Evolutionary conservation across 371 early-diverging fungal species (phyloP).

Genomic region (Mucor lusitanicus): DNA sequence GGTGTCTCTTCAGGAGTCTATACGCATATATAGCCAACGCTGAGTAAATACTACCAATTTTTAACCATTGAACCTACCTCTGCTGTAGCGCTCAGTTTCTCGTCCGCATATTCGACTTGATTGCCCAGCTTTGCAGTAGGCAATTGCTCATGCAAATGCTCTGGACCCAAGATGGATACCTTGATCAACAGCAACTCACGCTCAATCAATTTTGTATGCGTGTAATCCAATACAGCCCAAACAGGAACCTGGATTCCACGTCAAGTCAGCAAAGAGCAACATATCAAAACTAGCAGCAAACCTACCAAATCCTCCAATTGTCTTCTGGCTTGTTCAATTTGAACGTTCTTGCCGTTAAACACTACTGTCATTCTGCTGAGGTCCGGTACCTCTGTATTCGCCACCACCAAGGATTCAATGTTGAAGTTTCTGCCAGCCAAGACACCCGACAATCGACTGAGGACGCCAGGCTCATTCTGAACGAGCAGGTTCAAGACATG

Average conservation of each 20-base stretch:
- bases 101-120: conserved; percentile 44
- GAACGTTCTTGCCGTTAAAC: conserved; percentile 80
- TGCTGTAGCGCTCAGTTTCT: conserved; percentile 33
- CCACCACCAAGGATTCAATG: conserved; percentile 94
- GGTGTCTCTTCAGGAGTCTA: conserved; percentile 24
- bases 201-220: conserved; percentile 79
- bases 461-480: conserved; percentile 95
- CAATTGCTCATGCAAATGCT: conserved; percentile 61
- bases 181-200: conserved; percentile 92
- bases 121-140: conserved; percentile 41
- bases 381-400: conserved; percentile 92
- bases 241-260: conserved; percentile 72
- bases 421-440: conserved; percentile 97
- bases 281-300: neutral
- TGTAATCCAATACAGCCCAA: conserved; percentile 97
- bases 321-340: conserved; percentile 90
- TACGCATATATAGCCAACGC: neutral
- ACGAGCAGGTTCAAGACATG: conserved; percentile 94
- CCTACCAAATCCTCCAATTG: conserved; percentile 92
- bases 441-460: conserved; percentile 89
- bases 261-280: neutral
- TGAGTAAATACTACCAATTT: neutral
- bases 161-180: conserved; percentile 86
- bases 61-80: conserved; percentile 10
- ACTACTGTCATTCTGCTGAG: conserved; percentile 95